These are phyloP conservation scores for Chamaenerion angustifolium DNA, from an alignment of 345 rosid genomes.

Conservation along the genomic window DNA sequence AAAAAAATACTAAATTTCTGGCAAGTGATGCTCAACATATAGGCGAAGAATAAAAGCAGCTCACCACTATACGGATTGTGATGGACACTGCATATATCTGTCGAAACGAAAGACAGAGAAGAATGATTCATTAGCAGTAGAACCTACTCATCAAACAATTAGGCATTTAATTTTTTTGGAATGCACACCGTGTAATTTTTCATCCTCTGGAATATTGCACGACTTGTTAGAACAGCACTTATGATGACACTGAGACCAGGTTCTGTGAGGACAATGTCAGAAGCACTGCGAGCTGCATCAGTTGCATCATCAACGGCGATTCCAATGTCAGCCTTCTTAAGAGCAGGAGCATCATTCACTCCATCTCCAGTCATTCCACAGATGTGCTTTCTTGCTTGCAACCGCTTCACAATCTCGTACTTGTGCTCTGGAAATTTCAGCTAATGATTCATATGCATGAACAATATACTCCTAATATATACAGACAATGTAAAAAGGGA, in stretches of 20 bases:
- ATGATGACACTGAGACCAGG: conserved; percentile 62
- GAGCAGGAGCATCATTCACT: conserved; percentile 61
- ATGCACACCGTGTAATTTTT: conserved; percentile 48
- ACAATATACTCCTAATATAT: no score
- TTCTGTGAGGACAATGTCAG: conserved; percentile 53
- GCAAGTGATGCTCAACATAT: no score
- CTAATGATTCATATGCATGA: no score
- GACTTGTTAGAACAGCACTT: conserved; percentile 50
- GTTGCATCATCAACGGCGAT: conserved; percentile 68
- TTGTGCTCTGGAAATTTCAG: conserved; percentile 33
- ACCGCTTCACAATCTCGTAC: conserved; percentile 54
- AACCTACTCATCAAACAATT: neutral
- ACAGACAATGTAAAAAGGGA: no score
- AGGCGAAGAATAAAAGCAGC: no score
- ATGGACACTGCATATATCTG: conserved; percentile 88
- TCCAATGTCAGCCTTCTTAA: conserved; percentile 63
- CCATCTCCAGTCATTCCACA: conserved; percentile 57
- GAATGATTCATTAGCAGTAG: neutral
- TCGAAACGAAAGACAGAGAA: conserved; percentile 7
- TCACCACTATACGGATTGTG: conserved; percentile 68
- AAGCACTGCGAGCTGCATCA: conserved; percentile 69
- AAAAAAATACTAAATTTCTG: no score
- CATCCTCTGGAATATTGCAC: conserved; percentile 59
- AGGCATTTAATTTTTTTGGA: no score
- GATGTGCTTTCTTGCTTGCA: conserved; percentile 60